A percentile compares a stretch with the other conserved stretches of the same genome.
These are phyloP conservation scores for Clonostachys byssicola DNA, from an alignment of 2,329 filamentous ascomycete species.

Conservation along the genomic window DNA sequence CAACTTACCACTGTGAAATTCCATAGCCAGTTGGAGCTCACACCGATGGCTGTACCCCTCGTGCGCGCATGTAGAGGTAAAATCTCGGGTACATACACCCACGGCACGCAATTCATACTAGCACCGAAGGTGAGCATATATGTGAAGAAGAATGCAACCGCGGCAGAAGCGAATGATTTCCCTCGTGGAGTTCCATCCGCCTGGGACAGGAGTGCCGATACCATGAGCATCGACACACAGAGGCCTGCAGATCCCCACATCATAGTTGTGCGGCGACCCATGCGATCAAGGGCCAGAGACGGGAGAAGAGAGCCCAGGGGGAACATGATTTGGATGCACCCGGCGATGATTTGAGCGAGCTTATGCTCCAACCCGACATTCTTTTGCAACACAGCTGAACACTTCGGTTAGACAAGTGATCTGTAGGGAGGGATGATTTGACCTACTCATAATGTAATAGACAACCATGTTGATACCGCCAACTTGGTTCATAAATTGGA, in stretches of 20 bases:
- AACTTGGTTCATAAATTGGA: slow-evolving; percentile 13
- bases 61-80: slow-evolving; percentile 19
- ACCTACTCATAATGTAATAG: no score
- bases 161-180: slow-evolving; percentile 24
- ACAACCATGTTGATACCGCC: no score
- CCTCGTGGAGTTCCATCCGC: slow-evolving; percentile 13
- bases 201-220: slow-evolving; percentile 11
- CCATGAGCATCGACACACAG: slow-evolving; percentile 31
- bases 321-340: slow-evolving; percentile 43
- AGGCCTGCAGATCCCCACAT: slow-evolving; percentile 20
- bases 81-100: slow-evolving; percentile 7
- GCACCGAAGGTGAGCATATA: slow-evolving; percentile 22
- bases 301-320: slow-evolving; percentile 34
- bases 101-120: slow-evolving; percentile 21
- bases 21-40: slow-evolving; percentile 24
- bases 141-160: slow-evolving; percentile 34
- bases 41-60: slow-evolving; percentile 21
- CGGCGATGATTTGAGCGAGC: slow-evolving; percentile 45
- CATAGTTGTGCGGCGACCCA: slow-evolving; percentile 28
- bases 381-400: slow-evolving; percentile 31
- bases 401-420: background rate
- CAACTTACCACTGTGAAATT: slow-evolving; percentile 21
- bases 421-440: no score
- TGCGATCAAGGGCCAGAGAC: slow-evolving; percentile 39
- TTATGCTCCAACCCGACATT: slow-evolving; percentile 33